phyloP scores from a whole-genome alignment of 2,329 filamentous ascomycete genomes.

The Phoma sp. region DNA sequence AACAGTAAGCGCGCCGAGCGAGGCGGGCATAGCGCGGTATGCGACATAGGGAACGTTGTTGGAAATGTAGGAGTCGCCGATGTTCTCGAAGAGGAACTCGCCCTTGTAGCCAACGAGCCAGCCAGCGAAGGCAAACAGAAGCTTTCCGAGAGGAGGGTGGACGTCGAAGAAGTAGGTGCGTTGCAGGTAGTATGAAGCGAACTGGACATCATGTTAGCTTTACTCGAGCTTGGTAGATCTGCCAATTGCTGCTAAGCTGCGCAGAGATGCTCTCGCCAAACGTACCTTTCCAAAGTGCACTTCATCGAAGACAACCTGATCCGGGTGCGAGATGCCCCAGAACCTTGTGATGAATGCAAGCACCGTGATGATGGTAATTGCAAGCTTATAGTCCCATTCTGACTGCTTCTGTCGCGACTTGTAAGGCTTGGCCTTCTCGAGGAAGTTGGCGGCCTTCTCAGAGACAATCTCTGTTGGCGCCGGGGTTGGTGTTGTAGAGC shows the following conservation, averaged over 20 bases:
- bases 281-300: conserved; percentile 98
- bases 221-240: background rate
- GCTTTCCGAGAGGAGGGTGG: conserved; percentile 96
- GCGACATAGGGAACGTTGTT: conserved; percentile 98
- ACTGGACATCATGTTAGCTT: conserved; percentile 46
- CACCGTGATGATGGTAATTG: conserved; percentile 76
- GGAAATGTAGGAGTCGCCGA: conserved; percentile 95
- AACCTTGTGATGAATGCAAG: conserved; percentile 92
- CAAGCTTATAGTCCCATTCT: conserved; percentile 87
- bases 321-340: conserved; percentile 93
- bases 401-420: conserved; percentile 51
- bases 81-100: conserved; percentile 98
- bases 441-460: conserved; percentile 38
- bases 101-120: conserved; percentile 98
- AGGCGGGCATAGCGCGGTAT: conserved; percentile 90
- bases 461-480: conserved; percentile 31
- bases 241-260: background rate
- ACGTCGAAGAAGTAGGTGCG: conserved; percentile 99
- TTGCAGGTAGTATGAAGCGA: conserved; percentile 80
- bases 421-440: conserved; percentile 46
- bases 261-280: background rate
- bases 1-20: conserved; percentile 90
- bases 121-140: conserved; percentile 94
- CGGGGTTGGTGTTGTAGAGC: conserved; percentile 46
- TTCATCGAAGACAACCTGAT: conserved; percentile 98